These are phyloP conservation scores for Fragilaria crotonensis DNA, from an alignment of 108 stramenopile genomes.

Conservation along the genomic window DNA sequence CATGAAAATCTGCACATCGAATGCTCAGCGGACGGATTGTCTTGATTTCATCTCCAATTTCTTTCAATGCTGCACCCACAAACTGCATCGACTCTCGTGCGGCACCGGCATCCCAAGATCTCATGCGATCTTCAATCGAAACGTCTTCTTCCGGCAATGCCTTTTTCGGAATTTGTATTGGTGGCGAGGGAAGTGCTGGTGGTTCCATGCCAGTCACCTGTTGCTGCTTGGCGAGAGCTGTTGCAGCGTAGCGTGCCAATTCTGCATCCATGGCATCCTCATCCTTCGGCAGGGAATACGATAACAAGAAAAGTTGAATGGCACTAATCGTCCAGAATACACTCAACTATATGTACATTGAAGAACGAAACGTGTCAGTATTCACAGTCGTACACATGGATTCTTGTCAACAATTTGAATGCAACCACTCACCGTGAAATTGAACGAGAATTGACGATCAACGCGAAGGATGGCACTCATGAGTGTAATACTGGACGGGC, in stretches of 20 bases:
- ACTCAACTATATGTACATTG: conserved; percentile 12
- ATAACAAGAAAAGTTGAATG: conserved; percentile 39
- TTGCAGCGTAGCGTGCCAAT: conserved; percentile 41
- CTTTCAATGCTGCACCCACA: conserved; percentile 34
- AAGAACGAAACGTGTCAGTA: neutral
- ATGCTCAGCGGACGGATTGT: neutral
- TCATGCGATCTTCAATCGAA: conserved; percentile 51
- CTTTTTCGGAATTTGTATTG: too few relatives aligned
- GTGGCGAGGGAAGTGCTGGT: too few relatives aligned
- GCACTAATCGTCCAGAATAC: conserved; percentile 52
- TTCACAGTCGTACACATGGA: neutral
- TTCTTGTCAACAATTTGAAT: neutral
- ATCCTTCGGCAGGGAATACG: conserved; percentile 48
- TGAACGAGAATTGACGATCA: conserved; percentile 42
- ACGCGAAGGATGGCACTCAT: conserved; percentile 26
- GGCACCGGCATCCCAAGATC: conserved; percentile 45
- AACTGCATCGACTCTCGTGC: conserved; percentile 37
- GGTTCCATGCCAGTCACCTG: neutral
- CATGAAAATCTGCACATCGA: neutral
- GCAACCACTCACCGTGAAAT: conserved; percentile 30
- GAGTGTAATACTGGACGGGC: conserved; percentile 45
- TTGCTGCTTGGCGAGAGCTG: conserved; percentile 12
- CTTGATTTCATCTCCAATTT: conserved; percentile 35
- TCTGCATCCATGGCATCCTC: conserved; percentile 61
- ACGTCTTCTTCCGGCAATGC: neutral